Base-by-base conservation (phyloP, 2,329 filamentous ascomycete species). In the Aspergillus japonicus region DNA sequence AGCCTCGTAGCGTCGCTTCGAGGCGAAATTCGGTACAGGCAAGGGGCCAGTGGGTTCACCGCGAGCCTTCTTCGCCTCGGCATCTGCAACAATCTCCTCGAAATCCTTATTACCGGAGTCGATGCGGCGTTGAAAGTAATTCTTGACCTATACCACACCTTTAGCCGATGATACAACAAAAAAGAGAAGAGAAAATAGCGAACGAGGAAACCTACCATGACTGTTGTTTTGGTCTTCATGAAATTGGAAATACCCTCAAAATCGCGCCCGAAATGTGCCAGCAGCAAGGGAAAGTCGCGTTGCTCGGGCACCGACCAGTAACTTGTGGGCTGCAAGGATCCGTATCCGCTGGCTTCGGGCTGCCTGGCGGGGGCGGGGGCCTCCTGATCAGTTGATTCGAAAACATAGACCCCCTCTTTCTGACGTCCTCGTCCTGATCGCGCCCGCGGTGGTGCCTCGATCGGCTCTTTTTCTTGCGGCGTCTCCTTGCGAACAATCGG, bases 301-400 rank as follows among this genome's bases (percentile, higher is more conserved):
- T 79, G 75, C 64, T 82, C 80, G 12, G 79, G 78, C 16, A 82
- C 80, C 60, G 80, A 82, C 80, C 80, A 82, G 66, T 82, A 82
- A 59, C 80, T 82, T 4, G 78, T 81, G 31, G 80, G 77, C 55
- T 79, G 77, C 60, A 75, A 65, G 10, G 73, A 73, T 14, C 73
- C 74, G 64, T 77, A 78, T 47, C 53, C 53, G 2, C 70, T 71
- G 35, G 64, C 63, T 55, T 75, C 73, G 29, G 67, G 50, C 35
- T 65, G 66, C 49, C 69, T 70, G n/a, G 55, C 50, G 23, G 63
- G 39, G 49, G 69, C 31, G 19, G 61, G 26, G 39, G 64, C 57
- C 12, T 76, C 74, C 26, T 64, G 55, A 55, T 76, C 74, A 6
- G 68, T 67, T 2, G 73, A 68, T 53, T 76, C 74, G 55, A 75